phyloP scores from a whole-genome alignment of 1,284 basidiomycete genomes.

The Ganoderma resinaceum region DNA sequence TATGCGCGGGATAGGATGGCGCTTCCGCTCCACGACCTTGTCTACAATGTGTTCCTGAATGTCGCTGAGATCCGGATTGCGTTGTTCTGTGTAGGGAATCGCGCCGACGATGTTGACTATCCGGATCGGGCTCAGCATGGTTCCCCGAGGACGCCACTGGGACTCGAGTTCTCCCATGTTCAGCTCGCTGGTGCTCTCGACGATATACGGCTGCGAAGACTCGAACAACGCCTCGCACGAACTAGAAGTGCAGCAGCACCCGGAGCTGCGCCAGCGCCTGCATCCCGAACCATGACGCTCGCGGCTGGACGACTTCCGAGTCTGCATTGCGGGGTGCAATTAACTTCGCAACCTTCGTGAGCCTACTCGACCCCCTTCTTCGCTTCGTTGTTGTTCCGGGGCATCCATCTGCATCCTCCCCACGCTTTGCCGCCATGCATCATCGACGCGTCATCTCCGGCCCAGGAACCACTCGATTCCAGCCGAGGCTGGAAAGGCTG shows the following conservation, averaged over 20 bases:
- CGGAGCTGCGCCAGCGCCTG: background rate
- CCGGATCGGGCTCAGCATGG: slow-evolving; percentile 22
- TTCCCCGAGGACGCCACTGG: slow-evolving; percentile 22
- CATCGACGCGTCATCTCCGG: background rate
- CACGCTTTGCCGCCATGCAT: background rate
- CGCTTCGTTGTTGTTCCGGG: background rate
- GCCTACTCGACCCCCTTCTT: background rate
- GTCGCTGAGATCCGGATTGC: background rate
- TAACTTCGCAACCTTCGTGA: background rate
- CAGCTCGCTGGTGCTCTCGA: slow-evolving; percentile 25
- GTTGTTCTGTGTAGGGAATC: slow-evolving; percentile 22
- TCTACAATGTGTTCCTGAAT: background rate
- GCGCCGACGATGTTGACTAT: slow-evolving; percentile 30
- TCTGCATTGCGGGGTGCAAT: background rate
- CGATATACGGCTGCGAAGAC: slow-evolving; percentile 12
- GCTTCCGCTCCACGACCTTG: background rate
- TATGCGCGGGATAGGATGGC: background rate
- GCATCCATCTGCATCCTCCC: background rate
- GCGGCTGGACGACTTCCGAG: background rate
- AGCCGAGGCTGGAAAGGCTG: background rate
- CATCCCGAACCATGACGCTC: background rate
- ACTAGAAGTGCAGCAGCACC: background rate
- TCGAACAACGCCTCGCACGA: slow-evolving; percentile 2
- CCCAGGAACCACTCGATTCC: background rate
- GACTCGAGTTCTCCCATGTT: slow-evolving; percentile 23